Evolutionary conservation across 805 yeast species (phyloP).

Genomic region (Spathaspora gorwiae): DNA sequence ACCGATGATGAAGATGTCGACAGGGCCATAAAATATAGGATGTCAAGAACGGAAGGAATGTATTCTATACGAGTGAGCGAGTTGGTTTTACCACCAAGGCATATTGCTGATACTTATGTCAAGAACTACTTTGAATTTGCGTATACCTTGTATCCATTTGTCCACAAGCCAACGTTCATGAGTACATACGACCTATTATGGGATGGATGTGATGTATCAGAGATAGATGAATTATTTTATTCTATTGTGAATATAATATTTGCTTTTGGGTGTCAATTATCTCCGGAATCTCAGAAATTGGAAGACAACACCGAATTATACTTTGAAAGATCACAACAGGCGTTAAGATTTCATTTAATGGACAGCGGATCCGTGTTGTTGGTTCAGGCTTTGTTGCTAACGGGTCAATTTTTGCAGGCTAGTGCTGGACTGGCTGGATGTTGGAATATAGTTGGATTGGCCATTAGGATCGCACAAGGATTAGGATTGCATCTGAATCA

Average conservation of each 20-base stretch:
- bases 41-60: conserved; percentile 6
- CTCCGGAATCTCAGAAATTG: conserved; percentile 5
- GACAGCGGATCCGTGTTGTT: conserved; percentile 17
- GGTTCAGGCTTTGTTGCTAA: conserved; percentile 18
- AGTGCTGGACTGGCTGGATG: conserved; percentile 18
- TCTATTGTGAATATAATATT: conserved; percentile 19
- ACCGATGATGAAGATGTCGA: conserved; percentile 1
- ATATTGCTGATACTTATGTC: conserved; percentile 17
- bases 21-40: conserved; percentile 1
- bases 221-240: conserved; percentile 15
- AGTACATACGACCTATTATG: conserved; percentile 15
- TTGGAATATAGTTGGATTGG: conserved; percentile 11
- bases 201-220: conserved; percentile 7
- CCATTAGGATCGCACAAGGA: conserved; percentile 11
- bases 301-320: conserved; percentile 12
- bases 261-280: conserved; percentile 16
- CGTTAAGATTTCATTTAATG: conserved; percentile 15
- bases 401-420: conserved; percentile 21
- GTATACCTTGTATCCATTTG: conserved; percentile 19
- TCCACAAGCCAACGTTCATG: conserved; percentile 19
- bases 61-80: conserved; percentile 2
- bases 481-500: conserved; percentile 9
- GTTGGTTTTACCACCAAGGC: conserved; percentile 14
- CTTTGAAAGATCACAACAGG: conserved; percentile 16
- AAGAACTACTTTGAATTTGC: conserved; percentile 16